Evolutionary conservation across 345 rosid species (phyloP).

Genomic region (Brassica juncea): DNA sequence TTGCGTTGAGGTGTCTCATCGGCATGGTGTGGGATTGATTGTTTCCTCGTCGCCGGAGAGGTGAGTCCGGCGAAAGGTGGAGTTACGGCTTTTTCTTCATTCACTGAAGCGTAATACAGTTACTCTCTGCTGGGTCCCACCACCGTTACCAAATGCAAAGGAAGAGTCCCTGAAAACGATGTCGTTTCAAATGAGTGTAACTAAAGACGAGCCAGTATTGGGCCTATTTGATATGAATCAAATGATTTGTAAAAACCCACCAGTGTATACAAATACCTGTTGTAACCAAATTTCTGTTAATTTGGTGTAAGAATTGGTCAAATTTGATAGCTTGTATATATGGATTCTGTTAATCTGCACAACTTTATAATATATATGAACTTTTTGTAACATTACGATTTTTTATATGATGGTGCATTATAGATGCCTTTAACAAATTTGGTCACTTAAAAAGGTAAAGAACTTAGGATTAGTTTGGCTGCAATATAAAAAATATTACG

Average conservation of each 20-base stretch:
- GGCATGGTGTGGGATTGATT: conserved; percentile 46
- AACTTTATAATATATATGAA: too few relatives aligned
- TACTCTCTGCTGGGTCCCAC: conserved; percentile 22
- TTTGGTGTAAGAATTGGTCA: background rate
- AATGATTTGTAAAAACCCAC: background rate
- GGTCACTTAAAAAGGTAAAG: too few relatives aligned
- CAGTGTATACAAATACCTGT: too few relatives aligned
- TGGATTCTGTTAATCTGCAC: background rate
- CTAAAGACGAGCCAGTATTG: background rate
- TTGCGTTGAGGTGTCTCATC: conserved; percentile 58
- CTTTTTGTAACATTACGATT: too few relatives aligned
- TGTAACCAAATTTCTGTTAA: background rate
- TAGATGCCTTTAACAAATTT: too few relatives aligned
- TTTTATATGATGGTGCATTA: too few relatives aligned
- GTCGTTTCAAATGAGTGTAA: background rate
- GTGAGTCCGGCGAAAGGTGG: conserved; percentile 29
- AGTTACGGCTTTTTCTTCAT: conserved; percentile 3
- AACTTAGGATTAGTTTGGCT: too few relatives aligned
- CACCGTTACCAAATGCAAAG: conserved; percentile 11
- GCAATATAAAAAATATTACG: too few relatives aligned
- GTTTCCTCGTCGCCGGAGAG: conserved; percentile 29
- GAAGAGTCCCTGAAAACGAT: background rate
- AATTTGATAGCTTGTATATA: background rate
- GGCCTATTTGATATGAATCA: background rate
- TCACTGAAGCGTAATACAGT: conserved; percentile 18